A percentile compares a stretch with the other conserved stretches of the same genome.
Evolutionary conservation across 495 filamentous ascomycete genomes (phyloP).

Genomic region (Trichoderma orchidacearum): DNA sequence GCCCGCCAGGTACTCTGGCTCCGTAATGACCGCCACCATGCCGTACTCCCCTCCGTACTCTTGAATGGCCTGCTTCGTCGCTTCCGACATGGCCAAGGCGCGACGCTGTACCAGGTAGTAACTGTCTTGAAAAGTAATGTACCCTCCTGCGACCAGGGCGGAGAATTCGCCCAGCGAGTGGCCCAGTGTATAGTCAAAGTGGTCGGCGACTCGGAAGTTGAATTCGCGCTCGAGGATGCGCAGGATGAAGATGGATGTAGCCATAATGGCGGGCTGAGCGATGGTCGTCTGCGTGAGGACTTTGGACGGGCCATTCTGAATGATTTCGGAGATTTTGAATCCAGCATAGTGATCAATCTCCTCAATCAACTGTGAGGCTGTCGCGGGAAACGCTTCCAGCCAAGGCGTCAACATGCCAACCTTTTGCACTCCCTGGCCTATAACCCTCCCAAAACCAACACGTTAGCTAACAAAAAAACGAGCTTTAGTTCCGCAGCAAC

Average conservation of each 20-base stretch:
- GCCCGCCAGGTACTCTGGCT: slow-evolving; percentile 52
- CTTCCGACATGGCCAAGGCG: slow-evolving; percentile 74
- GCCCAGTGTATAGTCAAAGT: slow-evolving; percentile 71
- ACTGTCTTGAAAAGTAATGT: slow-evolving; percentile 64
- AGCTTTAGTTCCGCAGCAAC: not conserved
- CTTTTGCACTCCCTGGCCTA: slow-evolving; percentile 89
- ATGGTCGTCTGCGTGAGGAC: slow-evolving; percentile 70
- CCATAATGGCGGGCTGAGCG: slow-evolving; percentile 93
- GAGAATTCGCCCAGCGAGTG: slow-evolving; percentile 96
- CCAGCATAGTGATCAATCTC: slow-evolving; percentile 69
- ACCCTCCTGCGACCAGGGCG: slow-evolving; percentile 70
- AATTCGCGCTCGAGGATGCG: slow-evolving; percentile 80
- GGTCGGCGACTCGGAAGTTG: slow-evolving; percentile 52
- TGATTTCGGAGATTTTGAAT: slow-evolving; percentile 59
- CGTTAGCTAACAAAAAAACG: slow-evolving; percentile 1
- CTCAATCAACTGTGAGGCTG: slow-evolving; percentile 55
- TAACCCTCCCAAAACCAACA: not conserved
- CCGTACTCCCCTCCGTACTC: slow-evolving; percentile 66
- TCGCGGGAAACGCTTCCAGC: slow-evolving; percentile 69
- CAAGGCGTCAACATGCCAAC: slow-evolving; percentile 83
- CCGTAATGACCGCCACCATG: slow-evolving; percentile 87
- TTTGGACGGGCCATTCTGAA: slow-evolving; percentile 63
- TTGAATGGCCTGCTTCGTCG: slow-evolving; percentile 47
- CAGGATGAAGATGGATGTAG: slow-evolving; percentile 79
- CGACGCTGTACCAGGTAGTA: slow-evolving; percentile 63